These are phyloP conservation scores for Amaranthus cruentus DNA, from an alignment of 148 eudicot species.

Conservation along the genomic window DNA sequence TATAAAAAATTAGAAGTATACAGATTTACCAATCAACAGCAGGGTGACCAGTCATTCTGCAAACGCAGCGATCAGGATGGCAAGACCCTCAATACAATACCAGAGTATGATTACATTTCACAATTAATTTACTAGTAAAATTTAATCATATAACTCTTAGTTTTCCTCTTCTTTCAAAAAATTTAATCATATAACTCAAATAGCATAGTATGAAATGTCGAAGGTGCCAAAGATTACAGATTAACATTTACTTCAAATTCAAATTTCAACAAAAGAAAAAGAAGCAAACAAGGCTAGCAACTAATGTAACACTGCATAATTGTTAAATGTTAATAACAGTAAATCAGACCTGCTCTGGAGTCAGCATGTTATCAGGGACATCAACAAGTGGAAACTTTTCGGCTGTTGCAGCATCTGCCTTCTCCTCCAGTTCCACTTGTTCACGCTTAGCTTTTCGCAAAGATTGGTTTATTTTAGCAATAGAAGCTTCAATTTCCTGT, in stretches of 20 bases:
- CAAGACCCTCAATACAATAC: not conserved
- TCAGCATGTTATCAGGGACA: conserved; percentile 73
- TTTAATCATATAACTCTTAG: not conserved
- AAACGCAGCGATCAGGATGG: not conserved
- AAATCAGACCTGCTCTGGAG: conserved; percentile 70
- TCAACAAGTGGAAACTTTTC: conserved; percentile 76
- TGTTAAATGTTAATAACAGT: not conserved
- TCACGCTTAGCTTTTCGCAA: conserved; percentile 79
- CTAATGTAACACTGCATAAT: not conserved
- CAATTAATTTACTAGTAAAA: not conserved
- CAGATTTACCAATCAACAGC: not conserved
- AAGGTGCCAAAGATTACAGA: not conserved
- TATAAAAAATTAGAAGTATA: not conserved
- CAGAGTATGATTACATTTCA: not conserved
- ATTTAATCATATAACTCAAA: not conserved
- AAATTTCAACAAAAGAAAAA: not conserved
- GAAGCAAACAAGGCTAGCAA: not conserved
- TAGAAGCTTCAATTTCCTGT: conserved; percentile 73
- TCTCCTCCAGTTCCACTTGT: conserved; percentile 73
- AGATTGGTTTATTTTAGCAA: conserved; percentile 62
- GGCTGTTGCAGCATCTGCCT: conserved; percentile 44
- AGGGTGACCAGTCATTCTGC: not conserved
- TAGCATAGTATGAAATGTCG: not conserved
- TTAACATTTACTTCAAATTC: not conserved
- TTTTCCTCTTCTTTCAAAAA: not conserved